Conservation (phyloP, 805 yeast species). For the Maudiozyma turicensis region DNA sequence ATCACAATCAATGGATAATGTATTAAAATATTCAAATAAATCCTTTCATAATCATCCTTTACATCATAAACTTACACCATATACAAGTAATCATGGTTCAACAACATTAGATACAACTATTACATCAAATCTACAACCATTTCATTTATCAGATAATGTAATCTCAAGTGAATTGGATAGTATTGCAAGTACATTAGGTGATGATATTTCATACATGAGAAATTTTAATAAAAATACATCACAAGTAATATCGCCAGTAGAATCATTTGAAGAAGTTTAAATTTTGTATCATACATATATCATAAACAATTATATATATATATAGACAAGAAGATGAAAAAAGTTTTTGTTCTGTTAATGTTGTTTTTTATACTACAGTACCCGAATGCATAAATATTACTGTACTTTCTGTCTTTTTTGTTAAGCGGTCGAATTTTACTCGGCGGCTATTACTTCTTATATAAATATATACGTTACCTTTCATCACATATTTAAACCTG, state of each 20-base stretch:
- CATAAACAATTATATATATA: background rate
- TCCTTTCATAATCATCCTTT: background rate
- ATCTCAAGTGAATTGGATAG: constrained; percentile 16
- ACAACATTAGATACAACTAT: background rate
- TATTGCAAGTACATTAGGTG: constrained; percentile 23
- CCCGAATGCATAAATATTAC: too few relatives aligned
- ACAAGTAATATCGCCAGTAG: background rate
- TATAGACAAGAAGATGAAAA: background rate
- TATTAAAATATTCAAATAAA: background rate
- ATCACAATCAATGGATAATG: constrained; percentile 3
- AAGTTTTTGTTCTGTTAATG: too few relatives aligned
- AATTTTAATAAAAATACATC: constrained; percentile 2
- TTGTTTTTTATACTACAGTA: too few relatives aligned
- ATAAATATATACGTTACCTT: too few relatives aligned
- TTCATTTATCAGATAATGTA: background rate
- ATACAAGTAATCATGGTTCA: background rate
- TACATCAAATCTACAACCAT: background rate
- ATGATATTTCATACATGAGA: constrained; percentile 18
- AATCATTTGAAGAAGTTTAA: constrained; percentile 1
- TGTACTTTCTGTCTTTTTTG: too few relatives aligned
- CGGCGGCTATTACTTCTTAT: too few relatives aligned
- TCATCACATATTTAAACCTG: background rate
- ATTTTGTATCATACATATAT: too few relatives aligned
- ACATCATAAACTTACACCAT: background rate
- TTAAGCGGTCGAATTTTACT: too few relatives aligned